phyloP scores from a whole-genome alignment of 2,329 filamentous ascomycete species.

The Pyrenophora seminiperda region DNA sequence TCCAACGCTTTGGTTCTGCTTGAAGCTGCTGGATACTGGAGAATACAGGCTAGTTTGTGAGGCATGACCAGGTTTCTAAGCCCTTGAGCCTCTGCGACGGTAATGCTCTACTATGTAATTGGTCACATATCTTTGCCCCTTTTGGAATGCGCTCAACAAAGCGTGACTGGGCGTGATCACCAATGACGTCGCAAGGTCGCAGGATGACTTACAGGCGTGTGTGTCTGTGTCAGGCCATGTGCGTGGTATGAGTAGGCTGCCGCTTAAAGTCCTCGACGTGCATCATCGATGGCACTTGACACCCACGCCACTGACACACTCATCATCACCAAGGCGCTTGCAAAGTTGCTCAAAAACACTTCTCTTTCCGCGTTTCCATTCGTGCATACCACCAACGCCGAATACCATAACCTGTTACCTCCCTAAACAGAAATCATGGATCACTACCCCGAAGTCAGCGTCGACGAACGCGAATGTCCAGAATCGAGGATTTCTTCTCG shows the following conservation, averaged over 20 bases:
- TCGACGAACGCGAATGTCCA: conserved; percentile 25
- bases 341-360: background rate
- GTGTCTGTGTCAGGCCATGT: conserved; percentile 7
- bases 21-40: conserved; percentile 1
- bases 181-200: conserved; percentile 20
- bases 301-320: background rate
- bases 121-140: conserved; percentile 23
- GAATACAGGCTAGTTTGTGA: background rate
- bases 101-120: conserved; percentile 22
- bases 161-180: conserved; percentile 17
- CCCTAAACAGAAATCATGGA: conserved; percentile 23
- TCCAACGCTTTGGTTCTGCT: conserved; percentile 3
- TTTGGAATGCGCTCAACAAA: conserved; percentile 16
- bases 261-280: conserved; percentile 4
- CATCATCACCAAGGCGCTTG: background rate
- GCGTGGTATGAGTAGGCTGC: conserved; percentile 9
- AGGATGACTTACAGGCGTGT: conserved; percentile 13
- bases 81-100: conserved; percentile 2
- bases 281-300: conserved; percentile 7
- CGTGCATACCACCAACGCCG: background rate
- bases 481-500: conserved; percentile 19
- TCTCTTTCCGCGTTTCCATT: background rate
- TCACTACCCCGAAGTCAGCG: conserved; percentile 30
- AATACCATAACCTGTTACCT: background rate
- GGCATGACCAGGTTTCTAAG: background rate